Percentiles rank a stretch among this genome's conserved stretches.
Conservation (phyloP, 177 flowering plant species). For the Tripterygium wilfordii region DNA sequence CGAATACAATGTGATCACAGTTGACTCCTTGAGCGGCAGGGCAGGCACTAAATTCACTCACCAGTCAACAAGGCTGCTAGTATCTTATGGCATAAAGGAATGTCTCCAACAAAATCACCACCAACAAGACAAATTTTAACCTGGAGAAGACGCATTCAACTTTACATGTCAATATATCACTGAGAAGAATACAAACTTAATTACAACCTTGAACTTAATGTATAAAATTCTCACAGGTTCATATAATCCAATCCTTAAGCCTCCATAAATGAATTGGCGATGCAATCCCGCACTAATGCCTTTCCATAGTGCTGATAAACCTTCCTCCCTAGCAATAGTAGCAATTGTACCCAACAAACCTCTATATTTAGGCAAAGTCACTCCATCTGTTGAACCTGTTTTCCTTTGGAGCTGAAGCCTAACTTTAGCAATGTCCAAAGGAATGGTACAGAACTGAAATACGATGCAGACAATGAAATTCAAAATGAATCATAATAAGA, state of each 20-base stretch:
- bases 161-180: background rate
- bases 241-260: conserved; percentile 84
- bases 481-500: background rate
- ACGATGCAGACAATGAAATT: too few relatives aligned
- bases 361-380: conserved; percentile 54
- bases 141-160: conserved; percentile 30
- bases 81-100: conserved; percentile 62
- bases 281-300: conserved; percentile 92
- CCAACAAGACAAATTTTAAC: conserved; percentile 70
- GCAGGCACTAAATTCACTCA: conserved; percentile 23
- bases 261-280: conserved; percentile 88
- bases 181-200: background rate
- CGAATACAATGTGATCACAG: background rate
- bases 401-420: conserved; percentile 93
- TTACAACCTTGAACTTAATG: background rate
- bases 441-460: conserved; percentile 81
- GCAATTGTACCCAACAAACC: conserved; percentile 78
- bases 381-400: conserved; percentile 41
- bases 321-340: conserved; percentile 93
- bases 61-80: conserved; percentile 89
- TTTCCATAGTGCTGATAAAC: conserved; percentile 80
- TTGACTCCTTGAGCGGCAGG: conserved; percentile 3
- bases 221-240: conserved; percentile 56
- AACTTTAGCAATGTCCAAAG: conserved; percentile 93
- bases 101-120: conserved; percentile 60